phyloP scores from a whole-genome alignment of 2,329 filamentous ascomycete genomes.

The Ascochyta clinopodiicola region DNA sequence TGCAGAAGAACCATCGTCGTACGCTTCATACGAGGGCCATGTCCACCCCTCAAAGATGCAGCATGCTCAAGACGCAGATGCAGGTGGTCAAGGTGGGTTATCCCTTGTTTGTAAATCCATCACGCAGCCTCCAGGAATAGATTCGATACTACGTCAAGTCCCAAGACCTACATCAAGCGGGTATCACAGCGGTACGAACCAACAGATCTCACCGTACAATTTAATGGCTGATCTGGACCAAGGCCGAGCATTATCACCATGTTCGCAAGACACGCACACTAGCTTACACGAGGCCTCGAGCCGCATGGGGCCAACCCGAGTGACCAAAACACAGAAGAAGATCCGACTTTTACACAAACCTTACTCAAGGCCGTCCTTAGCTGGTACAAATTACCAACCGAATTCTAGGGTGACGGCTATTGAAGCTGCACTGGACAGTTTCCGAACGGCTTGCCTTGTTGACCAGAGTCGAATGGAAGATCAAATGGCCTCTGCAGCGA shows the following conservation, averaged over 20 bases:
- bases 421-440: not conserved
- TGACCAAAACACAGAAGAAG: slow-evolving; percentile 22
- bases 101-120: not conserved
- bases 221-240: not conserved
- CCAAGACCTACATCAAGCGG: not conserved
- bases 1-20: not conserved
- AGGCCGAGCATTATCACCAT: no score
- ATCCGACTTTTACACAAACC: not conserved
- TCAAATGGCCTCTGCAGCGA: not conserved
- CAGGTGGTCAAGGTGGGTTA: not conserved
- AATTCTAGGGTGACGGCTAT: not conserved
- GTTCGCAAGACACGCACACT: not conserved
- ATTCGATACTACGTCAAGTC: not conserved
- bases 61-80: not conserved
- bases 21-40: not conserved
- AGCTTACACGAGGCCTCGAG: not conserved
- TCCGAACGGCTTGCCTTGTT: not conserved
- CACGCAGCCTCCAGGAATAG: not conserved
- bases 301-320: not conserved
- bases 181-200: not conserved
- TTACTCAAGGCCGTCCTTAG: not conserved
- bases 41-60: not conserved
- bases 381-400: not conserved
- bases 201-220: not conserved
- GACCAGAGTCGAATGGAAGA: not conserved